These are phyloP conservation scores for Avicennia marina DNA, from an alignment of 257 asterid genomes.

Conservation along the genomic window DNA sequence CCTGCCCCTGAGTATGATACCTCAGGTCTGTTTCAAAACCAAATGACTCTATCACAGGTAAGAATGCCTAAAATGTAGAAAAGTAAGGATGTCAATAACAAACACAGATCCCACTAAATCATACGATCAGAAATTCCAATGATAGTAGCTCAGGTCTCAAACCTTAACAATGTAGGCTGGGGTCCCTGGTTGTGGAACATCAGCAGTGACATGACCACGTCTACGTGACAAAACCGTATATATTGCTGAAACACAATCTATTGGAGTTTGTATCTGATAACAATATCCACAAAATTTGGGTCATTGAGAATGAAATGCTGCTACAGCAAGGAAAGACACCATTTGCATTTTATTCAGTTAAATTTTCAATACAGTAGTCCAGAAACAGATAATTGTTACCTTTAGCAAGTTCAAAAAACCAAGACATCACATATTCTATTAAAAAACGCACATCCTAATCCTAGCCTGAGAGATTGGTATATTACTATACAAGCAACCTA, in stretches of 20 bases:
- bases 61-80: conserved; percentile 56
- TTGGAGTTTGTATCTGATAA: conserved; percentile 91
- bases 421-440: too few relatives aligned
- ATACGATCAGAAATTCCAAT: not conserved
- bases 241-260: conserved; percentile 94
- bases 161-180: conserved; percentile 97
- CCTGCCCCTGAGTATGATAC: conserved; percentile 98
- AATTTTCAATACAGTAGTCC: not conserved
- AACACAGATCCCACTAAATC: not conserved
- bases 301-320: not conserved
- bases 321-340: not conserved
- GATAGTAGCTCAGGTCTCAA: conserved; percentile 8
- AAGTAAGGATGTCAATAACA: not conserved
- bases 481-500: not conserved
- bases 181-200: conserved; percentile 97
- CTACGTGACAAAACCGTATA: conserved; percentile 87
- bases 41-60: conserved; percentile 94
- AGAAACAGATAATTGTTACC: not conserved
- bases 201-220: conserved; percentile 96
- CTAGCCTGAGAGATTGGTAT: not conserved
- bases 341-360: not conserved
- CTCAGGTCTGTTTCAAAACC: conserved; percentile 98
- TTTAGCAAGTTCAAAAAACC: not conserved
- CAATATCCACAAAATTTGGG: conserved; percentile 20
- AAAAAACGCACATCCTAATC: not conserved